Conservation (phyloP, 2,329 filamentous ascomycete genomes). For the Aureobasidium mangrovei region DNA sequence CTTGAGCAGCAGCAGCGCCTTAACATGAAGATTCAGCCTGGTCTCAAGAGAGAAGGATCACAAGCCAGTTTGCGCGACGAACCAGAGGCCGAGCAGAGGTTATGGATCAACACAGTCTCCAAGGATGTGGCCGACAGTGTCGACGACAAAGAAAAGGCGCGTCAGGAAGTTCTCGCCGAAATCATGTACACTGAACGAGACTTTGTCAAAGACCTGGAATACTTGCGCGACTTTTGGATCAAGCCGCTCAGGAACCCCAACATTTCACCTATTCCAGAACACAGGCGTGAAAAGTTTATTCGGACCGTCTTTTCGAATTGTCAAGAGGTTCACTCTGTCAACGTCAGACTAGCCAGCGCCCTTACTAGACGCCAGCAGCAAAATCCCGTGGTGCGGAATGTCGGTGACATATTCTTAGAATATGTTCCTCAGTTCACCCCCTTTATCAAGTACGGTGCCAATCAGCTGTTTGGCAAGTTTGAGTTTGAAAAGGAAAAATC, state of each 20-base stretch:
- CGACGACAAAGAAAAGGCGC: conserved; percentile 86
- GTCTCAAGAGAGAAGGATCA: conserved; percentile 64
- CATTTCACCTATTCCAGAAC: conserved; percentile 78
- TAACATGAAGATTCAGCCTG: conserved; percentile 87
- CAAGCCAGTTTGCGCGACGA: conserved; percentile 71
- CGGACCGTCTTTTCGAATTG: conserved; percentile 94
- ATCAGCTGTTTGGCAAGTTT: conserved; percentile 92
- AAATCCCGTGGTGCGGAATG: conserved; percentile 73
- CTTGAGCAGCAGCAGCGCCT: conserved; percentile 90
- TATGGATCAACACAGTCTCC: conserved; percentile 98
- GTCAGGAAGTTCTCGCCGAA: conserved; percentile 96
- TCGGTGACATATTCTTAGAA: conserved; percentile 91
- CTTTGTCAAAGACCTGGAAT: conserved; percentile 98
- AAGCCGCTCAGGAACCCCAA: conserved; percentile 71
- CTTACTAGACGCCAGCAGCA: conserved; percentile 87
- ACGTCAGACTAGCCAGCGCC: conserved; percentile 77
- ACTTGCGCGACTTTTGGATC: conserved; percentile 98
- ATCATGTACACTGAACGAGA: conserved; percentile 98
- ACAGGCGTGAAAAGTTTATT: conserved; percentile 81
- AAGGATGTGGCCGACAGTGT: conserved; percentile 90
- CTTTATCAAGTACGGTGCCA: conserved; percentile 93
- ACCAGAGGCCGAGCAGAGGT: conserved; percentile 88
- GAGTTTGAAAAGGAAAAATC: conserved; percentile 96
- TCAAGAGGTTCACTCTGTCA: conserved; percentile 87
- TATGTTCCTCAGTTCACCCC: conserved; percentile 88